These are phyloP conservation scores for Nigrograna mackinnonii DNA, from an alignment of 2,329 filamentous ascomycete species.

Conservation along the genomic window DNA sequence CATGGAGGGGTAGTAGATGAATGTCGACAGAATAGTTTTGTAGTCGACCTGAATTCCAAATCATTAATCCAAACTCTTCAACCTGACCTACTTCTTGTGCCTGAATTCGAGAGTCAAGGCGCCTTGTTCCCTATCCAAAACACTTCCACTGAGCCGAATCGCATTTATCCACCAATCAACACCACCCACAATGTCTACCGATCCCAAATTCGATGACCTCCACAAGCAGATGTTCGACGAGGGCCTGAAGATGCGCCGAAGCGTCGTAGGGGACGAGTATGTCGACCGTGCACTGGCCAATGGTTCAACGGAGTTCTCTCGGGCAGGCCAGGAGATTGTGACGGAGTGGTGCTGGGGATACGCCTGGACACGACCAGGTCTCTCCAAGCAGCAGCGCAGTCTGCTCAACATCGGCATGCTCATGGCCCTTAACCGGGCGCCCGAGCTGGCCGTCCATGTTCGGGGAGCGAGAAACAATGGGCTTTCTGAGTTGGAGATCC, in stretches of 20 bases:
- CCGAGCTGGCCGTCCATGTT: slow-evolving; percentile 65
- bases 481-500: slow-evolving; percentile 63
- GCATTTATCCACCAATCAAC: slow-evolving; percentile 13
- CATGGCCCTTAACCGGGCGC: slow-evolving; percentile 61
- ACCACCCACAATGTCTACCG: slow-evolving; percentile 40
- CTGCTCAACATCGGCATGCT: slow-evolving; percentile 69
- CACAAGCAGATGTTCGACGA: slow-evolving; percentile 64
- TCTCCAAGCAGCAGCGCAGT: slow-evolving; percentile 63
- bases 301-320: slow-evolving; percentile 61
- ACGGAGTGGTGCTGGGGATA: slow-evolving; percentile 69
- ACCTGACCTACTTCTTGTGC: slow-evolving; percentile 2
- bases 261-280: slow-evolving; percentile 64
- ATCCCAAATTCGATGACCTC: slow-evolving; percentile 44
- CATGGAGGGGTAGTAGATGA: slow-evolving; percentile 13
- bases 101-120: slow-evolving; percentile 4
- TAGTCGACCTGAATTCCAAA: slow-evolving; percentile 8
- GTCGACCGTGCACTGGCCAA: slow-evolving; percentile 62
- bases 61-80: slow-evolving; percentile 4
- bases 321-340: slow-evolving; percentile 64
- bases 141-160: slow-evolving; percentile 6
- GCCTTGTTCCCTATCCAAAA: not conserved
- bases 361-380: slow-evolving; percentile 65
- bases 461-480: slow-evolving; percentile 67
- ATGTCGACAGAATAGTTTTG: slow-evolving; percentile 1
- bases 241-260: slow-evolving; percentile 62